Conservation (phyloP, 2,329 filamentous ascomycete species). For the Neurospora sp. region DNA sequence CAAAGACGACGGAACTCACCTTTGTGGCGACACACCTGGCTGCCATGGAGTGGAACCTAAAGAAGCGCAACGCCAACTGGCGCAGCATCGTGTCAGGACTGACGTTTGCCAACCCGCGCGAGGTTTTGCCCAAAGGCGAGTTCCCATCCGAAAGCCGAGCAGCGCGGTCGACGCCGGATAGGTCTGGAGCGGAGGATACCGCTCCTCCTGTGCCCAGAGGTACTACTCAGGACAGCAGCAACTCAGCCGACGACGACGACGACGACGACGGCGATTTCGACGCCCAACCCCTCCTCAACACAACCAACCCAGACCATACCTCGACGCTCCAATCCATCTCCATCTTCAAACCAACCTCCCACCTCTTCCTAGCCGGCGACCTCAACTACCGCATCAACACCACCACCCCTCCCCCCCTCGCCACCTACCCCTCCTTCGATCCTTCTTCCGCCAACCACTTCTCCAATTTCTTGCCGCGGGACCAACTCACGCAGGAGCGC, state of each 20-base stretch:
- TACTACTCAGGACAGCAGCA: constrained; percentile 5
- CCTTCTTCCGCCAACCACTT: constrained; percentile 52
- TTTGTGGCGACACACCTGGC: constrained; percentile 85
- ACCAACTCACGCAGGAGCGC: constrained; percentile 72
- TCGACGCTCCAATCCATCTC: constrained; percentile 42
- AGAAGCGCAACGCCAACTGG: constrained; percentile 80
- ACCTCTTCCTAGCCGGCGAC: constrained; percentile 84
- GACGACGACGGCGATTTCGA: constrained; percentile 1
- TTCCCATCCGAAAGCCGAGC: constrained; percentile 7
- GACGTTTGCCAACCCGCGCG: constrained; percentile 56
- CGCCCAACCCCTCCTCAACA: constrained; percentile 9
- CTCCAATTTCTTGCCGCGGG: constrained; percentile 55
- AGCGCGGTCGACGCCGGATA: constrained; percentile 7
- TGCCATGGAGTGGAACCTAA: constrained; percentile 71
- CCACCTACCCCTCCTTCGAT: constrained; percentile 53
- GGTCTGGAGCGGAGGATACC: constrained; percentile 11
- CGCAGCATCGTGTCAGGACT: constrained; percentile 69
- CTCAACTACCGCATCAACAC: constrained; percentile 87
- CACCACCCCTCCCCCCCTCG: constrained; percentile 48
- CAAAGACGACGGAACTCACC: constrained; percentile 54
- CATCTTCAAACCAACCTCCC: constrained; percentile 64
- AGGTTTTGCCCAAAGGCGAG: constrained; percentile 22
- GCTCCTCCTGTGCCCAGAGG: constrained; percentile 3
- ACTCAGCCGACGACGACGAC: constrained; percentile 13
- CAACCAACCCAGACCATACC: constrained; percentile 5